Conservation (phyloP, 108 stramenopile species). For the Halocafeteria seosinensis region DNA sequence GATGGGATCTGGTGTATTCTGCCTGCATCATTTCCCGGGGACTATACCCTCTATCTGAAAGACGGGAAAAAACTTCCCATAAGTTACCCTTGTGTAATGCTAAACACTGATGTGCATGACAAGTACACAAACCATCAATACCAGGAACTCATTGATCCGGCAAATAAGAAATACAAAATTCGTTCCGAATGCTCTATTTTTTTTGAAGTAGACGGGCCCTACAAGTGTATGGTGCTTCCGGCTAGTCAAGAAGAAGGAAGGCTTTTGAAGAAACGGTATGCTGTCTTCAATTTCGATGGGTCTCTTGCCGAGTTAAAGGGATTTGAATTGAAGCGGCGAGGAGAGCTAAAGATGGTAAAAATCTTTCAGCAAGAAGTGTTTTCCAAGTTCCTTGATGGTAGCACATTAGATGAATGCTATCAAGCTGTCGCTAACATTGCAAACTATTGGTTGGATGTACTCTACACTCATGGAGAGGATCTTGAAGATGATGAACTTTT, state of each 20-base stretch:
- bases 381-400: slow-evolving; percentile 75
- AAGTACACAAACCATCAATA: slow-evolving; percentile 98
- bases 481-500: slow-evolving; percentile 81
- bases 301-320: slow-evolving; percentile 96
- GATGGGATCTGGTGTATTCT: slow-evolving; percentile 99
- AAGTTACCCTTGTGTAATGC: slow-evolving; percentile 87
- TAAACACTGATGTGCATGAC: slow-evolving; percentile 93
- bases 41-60: slow-evolving; percentile 48
- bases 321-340: slow-evolving; percentile 94
- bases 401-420: slow-evolving; percentile 69
- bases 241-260: slow-evolving; percentile 94
- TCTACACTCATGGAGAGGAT: slow-evolving; percentile 71
- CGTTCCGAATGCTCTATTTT: slow-evolving; percentile 90
- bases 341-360: slow-evolving; percentile 96
- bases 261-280: slow-evolving; percentile 94
- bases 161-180: slow-evolving; percentile 43
- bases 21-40: slow-evolving; percentile 83
- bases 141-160: slow-evolving; percentile 59
- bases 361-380: slow-evolving; percentile 93
- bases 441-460: slow-evolving; percentile 94
- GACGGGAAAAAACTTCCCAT: slow-evolving; percentile 57
- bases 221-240: slow-evolving; percentile 92
- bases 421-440: slow-evolving; percentile 79
- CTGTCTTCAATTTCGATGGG: slow-evolving; percentile 97
- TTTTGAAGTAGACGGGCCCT: slow-evolving; percentile 98